phyloP scores from a whole-genome alignment of 2,329 filamentous ascomycete species.

The Clarireedia hainanense region DNA sequence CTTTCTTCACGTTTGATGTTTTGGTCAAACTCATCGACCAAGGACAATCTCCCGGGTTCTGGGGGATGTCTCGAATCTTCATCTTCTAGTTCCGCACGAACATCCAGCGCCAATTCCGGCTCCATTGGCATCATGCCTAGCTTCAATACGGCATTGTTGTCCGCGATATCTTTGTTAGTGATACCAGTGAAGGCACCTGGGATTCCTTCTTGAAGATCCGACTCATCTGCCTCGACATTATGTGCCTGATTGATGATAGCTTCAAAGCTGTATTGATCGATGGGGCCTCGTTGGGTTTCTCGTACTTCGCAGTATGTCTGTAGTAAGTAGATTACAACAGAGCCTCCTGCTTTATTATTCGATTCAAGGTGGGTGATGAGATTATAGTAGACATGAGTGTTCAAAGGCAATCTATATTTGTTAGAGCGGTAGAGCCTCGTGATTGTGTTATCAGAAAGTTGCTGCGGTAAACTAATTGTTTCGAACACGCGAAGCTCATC shows the following conservation, averaged over 20 bases:
- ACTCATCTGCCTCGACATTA: constrained; percentile 51
- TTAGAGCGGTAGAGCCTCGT: constrained; percentile 76
- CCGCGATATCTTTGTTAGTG: constrained; percentile 51
- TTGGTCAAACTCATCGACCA: constrained; percentile 82
- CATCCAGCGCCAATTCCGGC: constrained; percentile 70
- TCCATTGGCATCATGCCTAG: constrained; percentile 83
- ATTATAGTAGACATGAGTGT: constrained; percentile 71
- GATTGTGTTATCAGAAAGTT: constrained; percentile 68
- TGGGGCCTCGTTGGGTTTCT: constrained; percentile 51
- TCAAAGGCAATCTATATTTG: constrained; percentile 87
- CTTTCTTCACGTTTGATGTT: constrained; percentile 86
- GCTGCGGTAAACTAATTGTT: constrained; percentile 66
- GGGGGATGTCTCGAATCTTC: constrained; percentile 75
- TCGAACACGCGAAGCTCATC: constrained; percentile 75
- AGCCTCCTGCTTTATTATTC: constrained; percentile 74
- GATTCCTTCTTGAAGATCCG: constrained; percentile 54
- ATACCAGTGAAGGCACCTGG: constrained; percentile 54
- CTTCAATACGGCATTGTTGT: constrained; percentile 52
- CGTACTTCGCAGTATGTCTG: constrained; percentile 51
- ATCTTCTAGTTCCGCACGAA: constrained; percentile 79
- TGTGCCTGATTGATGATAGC: constrained; percentile 50
- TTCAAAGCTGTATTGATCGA: constrained; percentile 56
- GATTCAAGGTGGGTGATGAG: constrained; percentile 83
- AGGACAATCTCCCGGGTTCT: constrained; percentile 57
- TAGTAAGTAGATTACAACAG: constrained; percentile 68